phyloP scores from a whole-genome alignment of 83 land plant species.

The Picea engelmannii region DNA sequence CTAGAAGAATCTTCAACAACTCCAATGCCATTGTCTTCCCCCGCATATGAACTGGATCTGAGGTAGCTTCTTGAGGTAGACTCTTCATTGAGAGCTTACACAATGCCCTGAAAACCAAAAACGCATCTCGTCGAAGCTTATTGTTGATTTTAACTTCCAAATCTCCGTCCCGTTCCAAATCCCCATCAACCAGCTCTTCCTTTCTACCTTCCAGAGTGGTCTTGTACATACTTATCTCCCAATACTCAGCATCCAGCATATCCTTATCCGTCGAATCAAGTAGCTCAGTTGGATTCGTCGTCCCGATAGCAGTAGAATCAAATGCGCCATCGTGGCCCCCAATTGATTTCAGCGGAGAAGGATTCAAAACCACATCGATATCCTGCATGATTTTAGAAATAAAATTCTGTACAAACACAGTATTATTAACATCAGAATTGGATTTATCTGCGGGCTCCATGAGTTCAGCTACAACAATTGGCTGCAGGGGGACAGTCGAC shows the following conservation, averaged over 20 bases:
- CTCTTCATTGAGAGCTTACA: conserved; percentile 98
- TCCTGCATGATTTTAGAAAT: conserved; percentile 89
- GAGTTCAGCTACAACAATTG: conserved; percentile 92
- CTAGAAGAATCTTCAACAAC: no score
- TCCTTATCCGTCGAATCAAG: conserved; percentile 97
- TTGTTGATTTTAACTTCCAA: conserved; percentile 94
- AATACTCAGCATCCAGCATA: conserved; percentile 97
- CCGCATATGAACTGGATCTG: no score
- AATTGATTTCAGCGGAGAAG: conserved; percentile 34
- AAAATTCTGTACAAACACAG: conserved; percentile 84
- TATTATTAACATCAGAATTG: conserved; percentile 49
- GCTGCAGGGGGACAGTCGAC: conserved; percentile 86
- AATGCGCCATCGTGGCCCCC: conserved; percentile 90
- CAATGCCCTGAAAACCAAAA: conserved; percentile 93
- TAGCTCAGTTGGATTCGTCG: conserved; percentile 80
- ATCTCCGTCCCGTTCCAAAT: conserved; percentile 88
- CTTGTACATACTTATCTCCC: conserved; percentile 99
- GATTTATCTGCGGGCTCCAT: conserved; percentile 64
- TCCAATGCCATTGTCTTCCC: no score
- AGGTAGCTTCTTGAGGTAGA: conserved; percentile 23
- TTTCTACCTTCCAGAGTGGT: conserved; percentile 93
- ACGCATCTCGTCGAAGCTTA: conserved; percentile 95
- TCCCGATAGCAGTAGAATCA: conserved; percentile 78
- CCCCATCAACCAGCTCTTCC: conserved; percentile 81
- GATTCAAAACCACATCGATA: conserved; percentile 84